A percentile compares a stretch with the other conserved stretches of the same genome.
These are phyloP conservation scores for Anthostomella pinea DNA, from an alignment of 2,329 filamentous ascomycete genomes.

Conservation along the genomic window DNA sequence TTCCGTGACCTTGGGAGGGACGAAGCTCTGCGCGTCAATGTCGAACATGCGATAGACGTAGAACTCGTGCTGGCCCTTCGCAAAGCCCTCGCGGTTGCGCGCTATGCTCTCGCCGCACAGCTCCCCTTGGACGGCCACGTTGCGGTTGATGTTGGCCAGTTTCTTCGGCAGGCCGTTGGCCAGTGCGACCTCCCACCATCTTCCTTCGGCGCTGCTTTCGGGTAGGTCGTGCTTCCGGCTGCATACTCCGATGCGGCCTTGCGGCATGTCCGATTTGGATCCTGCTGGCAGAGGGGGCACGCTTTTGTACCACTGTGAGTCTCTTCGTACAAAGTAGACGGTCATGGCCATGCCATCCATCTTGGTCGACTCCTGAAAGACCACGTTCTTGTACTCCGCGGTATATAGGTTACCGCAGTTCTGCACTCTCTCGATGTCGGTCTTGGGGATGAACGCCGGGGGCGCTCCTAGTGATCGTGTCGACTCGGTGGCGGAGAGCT, in stretches of 20 bases:
- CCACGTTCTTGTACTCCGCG: slow-evolving; percentile 17
- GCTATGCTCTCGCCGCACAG: slow-evolving; percentile 26
- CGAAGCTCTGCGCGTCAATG: slow-evolving; percentile 19
- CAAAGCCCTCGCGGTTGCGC: slow-evolving; percentile 26
- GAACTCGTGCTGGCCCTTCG: slow-evolving; percentile 20
- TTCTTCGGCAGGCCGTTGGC: slow-evolving; percentile 17
- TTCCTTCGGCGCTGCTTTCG: slow-evolving; percentile 5
- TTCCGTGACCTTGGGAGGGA: slow-evolving; percentile 8
- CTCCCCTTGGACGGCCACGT: slow-evolving; percentile 32
- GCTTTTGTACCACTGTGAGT: neutral
- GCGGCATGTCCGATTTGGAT: neutral
- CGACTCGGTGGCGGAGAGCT: neutral
- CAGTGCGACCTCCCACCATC: slow-evolving; percentile 26
- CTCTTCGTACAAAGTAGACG: slow-evolving; percentile 11
- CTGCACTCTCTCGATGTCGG: slow-evolving; percentile 24
- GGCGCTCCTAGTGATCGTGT: slow-evolving; percentile 5
- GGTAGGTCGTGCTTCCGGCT: slow-evolving; percentile 24
- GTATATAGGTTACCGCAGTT: slow-evolving; percentile 27
- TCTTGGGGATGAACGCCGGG: slow-evolving; percentile 23
- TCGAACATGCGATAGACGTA: slow-evolving; percentile 26
- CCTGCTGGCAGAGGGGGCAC: neutral
- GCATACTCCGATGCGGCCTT: slow-evolving; percentile 32
- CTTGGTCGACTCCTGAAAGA: slow-evolving; percentile 7
- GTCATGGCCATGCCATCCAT: slow-evolving; percentile 15
- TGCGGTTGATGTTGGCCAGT: slow-evolving; percentile 15